phyloP scores from a whole-genome alignment of 1,139 yeast genomes.

The Trichomonascaceae sp. region DNA sequence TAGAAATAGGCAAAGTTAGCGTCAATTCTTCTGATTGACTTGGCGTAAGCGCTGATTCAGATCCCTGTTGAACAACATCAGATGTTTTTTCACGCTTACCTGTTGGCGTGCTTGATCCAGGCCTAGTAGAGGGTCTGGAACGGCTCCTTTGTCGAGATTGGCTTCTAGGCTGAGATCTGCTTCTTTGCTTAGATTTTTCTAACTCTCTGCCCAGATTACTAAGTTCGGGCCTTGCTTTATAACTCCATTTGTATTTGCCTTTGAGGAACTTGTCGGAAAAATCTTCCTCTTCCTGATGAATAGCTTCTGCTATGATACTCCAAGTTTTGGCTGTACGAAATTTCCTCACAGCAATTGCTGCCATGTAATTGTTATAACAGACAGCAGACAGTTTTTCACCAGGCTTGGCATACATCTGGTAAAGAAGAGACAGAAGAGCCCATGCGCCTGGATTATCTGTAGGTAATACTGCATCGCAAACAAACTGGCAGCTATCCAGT shows the following conservation, averaged over 20 bases:
- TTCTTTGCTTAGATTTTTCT: background rate
- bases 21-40: background rate
- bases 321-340: constrained; percentile 63
- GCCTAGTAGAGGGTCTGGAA: background rate
- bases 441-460: constrained; percentile 26
- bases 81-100: background rate
- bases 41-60: background rate
- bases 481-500: constrained; percentile 7
- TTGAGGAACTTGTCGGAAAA: constrained; percentile 13
- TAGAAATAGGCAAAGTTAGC: background rate
- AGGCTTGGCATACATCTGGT: constrained; percentile 36
- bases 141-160: background rate
- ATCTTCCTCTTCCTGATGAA: constrained; percentile 40
- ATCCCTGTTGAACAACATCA: background rate
- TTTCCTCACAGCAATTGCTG: constrained; percentile 49
- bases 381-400: constrained; percentile 47
- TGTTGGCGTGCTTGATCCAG: background rate
- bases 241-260: background rate
- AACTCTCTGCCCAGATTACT: background rate
- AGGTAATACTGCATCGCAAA: constrained; percentile 27
- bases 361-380: constrained; percentile 53
- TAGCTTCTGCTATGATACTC: constrained; percentile 54
- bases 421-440: constrained; percentile 28
- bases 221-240: background rate
- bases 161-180: background rate